These are phyloP conservation scores for Sarocladium brachiariae DNA, from an alignment of 2,329 filamentous ascomycete species.

Conservation along the genomic window DNA sequence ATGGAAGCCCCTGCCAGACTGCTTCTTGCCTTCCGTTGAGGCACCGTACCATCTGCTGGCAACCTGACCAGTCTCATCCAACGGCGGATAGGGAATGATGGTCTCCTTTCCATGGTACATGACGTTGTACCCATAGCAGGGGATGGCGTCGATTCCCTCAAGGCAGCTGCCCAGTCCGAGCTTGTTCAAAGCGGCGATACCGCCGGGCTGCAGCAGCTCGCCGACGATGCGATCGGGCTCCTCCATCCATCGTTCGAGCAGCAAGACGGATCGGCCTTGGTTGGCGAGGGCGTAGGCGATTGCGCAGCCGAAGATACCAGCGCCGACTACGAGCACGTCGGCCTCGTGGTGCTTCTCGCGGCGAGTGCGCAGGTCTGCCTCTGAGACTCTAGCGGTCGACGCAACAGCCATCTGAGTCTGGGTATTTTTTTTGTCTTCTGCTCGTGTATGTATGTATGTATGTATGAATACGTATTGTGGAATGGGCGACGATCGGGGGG, in stretches of 20 bases:
- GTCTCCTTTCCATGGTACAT: slow-evolving; percentile 71
- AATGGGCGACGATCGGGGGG: too few species aligned
- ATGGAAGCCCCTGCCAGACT: slow-evolving; percentile 77
- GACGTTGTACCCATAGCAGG: slow-evolving; percentile 80
- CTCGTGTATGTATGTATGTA: too few species aligned
- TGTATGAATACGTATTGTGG: too few species aligned
- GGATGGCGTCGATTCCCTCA: slow-evolving; percentile 80
- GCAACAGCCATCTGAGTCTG: slow-evolving; percentile 2
- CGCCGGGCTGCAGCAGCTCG: slow-evolving; percentile 89
- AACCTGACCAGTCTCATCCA: slow-evolving; percentile 41
- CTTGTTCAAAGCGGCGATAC: slow-evolving; percentile 70
- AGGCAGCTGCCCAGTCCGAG: slow-evolving; percentile 77
- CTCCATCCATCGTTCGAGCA: slow-evolving; percentile 83
- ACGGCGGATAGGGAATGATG: slow-evolving; percentile 69
- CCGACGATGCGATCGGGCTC: slow-evolving; percentile 95
- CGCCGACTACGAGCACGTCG: slow-evolving; percentile 88
- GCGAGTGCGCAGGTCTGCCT: slow-evolving; percentile 34
- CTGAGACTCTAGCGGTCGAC: slow-evolving; percentile 13
- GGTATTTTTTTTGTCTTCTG: neutral
- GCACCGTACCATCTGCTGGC: slow-evolving; percentile 28
- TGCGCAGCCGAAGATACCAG: slow-evolving; percentile 83
- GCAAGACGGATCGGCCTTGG: slow-evolving; percentile 83
- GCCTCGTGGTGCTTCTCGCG: slow-evolving; percentile 52
- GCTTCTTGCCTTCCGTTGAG: slow-evolving; percentile 31
- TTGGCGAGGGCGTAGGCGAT: slow-evolving; percentile 76